A percentile compares a stretch with the other conserved stretches of the same genome.
phyloP scores from a whole-genome alignment of 306 rosid species.

The Cicer pinnatifidum region DNA sequence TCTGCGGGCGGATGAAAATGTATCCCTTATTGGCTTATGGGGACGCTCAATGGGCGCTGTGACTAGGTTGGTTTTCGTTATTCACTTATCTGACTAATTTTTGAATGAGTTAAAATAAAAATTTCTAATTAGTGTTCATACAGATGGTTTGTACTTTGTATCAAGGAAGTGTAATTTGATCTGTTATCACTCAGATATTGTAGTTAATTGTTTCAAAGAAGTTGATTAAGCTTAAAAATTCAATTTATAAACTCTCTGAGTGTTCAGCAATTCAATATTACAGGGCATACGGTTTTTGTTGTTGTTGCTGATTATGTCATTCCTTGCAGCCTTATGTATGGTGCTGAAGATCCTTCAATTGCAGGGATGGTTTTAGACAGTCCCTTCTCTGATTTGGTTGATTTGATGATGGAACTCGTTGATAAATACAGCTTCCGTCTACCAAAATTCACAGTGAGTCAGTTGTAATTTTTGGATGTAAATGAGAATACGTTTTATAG shows the following conservation, averaged over 20 bases:
- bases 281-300: slow-evolving; percentile 33
- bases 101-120: slow-evolving; percentile 17
- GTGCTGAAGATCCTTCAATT: slow-evolving; percentile 97
- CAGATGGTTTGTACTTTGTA: too few species aligned
- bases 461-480: slow-evolving; percentile 10
- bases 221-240: background rate
- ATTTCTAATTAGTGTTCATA: background rate
- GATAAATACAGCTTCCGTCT: slow-evolving; percentile 79
- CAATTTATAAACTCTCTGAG: slow-evolving; percentile 13
- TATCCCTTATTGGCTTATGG: slow-evolving; percentile 96
- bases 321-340: slow-evolving; percentile 88
- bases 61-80: slow-evolving; percentile 75
- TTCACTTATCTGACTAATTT: slow-evolving; percentile 35
- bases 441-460: slow-evolving; percentile 95
- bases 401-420: slow-evolving; percentile 97
- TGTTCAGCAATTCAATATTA: slow-evolving; percentile 13
- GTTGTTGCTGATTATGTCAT: slow-evolving; percentile 47
- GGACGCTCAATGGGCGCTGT: slow-evolving; percentile 99
- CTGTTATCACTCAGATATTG: too few species aligned
- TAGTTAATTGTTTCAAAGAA: too few species aligned
- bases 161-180: too few species aligned
- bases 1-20: slow-evolving; percentile 86
- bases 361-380: slow-evolving; percentile 98
- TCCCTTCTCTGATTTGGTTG: slow-evolving; percentile 95
- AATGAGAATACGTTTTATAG: background rate